Evolutionary conservation across 2,329 filamentous ascomycete species (phyloP), one percentile per base, ranked within the genome.

Genomic region (Aspergillus glaucus): DNA sequence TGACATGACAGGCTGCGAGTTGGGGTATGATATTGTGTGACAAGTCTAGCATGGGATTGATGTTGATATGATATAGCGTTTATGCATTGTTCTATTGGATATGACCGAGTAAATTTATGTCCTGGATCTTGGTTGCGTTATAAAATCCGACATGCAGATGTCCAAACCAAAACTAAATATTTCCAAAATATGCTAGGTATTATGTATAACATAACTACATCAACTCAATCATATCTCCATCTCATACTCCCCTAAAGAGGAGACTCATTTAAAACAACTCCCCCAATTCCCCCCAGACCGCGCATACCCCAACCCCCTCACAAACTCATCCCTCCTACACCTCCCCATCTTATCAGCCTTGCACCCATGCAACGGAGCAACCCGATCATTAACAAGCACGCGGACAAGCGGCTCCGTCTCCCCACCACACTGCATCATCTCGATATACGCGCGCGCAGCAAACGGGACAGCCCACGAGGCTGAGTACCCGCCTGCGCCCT

Each of bases 391-490:
- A 32, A 96, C 74, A 50, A 96, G 70, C 4, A 94, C 76, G 34
- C 91, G 79, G 9, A 96, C 87, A 46, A 86, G 74, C 66, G 93
- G 86, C 61, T 88, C 81, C 15, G 56, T 44, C 21, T 64, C 49
- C 1, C 34, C 44, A 2, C 64, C 64, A 65, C 91, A 96, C 37
- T 68, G 69, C 80, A 95, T 84, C 76, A 92, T 93, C 76, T 96
- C 91, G 32, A 96, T 81, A 65, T 94, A 95, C 67, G 89, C 79
- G 46, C 90, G 77, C 15, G 81, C 84, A 0, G 79, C 87, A 68
- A 96, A 95, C 0, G 91, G 87, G 15, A 95, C 88, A 0, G 82
- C 80, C 85, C 87, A 92, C 12, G 84, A 79, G 0, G 88, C 81
- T 9, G 86, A 84, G 65, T 82, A 95, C 3, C 88, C 88, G 32